These are phyloP conservation scores for Hypericum perforatum DNA, from an alignment of 345 rosid genomes.

Conservation along the genomic window DNA sequence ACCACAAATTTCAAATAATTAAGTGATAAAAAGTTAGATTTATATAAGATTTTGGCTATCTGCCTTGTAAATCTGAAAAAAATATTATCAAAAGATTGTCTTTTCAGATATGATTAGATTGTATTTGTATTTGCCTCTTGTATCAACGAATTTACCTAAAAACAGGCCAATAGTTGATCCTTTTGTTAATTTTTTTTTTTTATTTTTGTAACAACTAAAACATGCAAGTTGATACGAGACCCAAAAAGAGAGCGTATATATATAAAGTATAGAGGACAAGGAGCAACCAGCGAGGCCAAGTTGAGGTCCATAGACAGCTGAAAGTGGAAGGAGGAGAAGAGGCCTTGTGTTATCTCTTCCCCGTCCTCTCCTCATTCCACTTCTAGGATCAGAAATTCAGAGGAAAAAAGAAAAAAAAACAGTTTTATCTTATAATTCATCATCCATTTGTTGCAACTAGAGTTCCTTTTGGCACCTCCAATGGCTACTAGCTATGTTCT, in stretches of 20 bases:
- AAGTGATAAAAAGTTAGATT: too few species aligned
- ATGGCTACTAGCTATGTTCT: conserved; percentile 58
- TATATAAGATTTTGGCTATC: too few species aligned
- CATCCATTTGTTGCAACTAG: background rate
- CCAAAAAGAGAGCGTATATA: background rate
- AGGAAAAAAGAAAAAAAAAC: conserved; percentile 6
- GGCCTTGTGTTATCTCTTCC: conserved; percentile 14
- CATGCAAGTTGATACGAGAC: too few species aligned
- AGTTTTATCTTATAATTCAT: background rate
- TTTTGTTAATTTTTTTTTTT: too few species aligned
- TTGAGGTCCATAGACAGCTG: conserved; percentile 8
- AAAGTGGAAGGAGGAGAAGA: conserved; percentile 23
- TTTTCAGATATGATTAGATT: too few species aligned
- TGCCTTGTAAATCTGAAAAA: too few species aligned
- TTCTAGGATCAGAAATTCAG: background rate
- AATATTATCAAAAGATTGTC: too few species aligned
- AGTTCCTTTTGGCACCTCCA: conserved; percentile 16
- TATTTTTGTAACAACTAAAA: too few species aligned
- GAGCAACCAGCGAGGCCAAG: conserved; percentile 12
- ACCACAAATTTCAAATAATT: too few species aligned
- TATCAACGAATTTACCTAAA: too few species aligned
- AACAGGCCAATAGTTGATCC: too few species aligned
- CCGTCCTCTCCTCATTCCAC: background rate
- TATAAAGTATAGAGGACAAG: conserved; percentile 2
- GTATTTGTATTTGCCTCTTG: too few species aligned